Evolutionary conservation across 306 rosid species (phyloP), one percentile per base, ranked within the genome.

Genomic region (Glycine tomentella): DNA sequence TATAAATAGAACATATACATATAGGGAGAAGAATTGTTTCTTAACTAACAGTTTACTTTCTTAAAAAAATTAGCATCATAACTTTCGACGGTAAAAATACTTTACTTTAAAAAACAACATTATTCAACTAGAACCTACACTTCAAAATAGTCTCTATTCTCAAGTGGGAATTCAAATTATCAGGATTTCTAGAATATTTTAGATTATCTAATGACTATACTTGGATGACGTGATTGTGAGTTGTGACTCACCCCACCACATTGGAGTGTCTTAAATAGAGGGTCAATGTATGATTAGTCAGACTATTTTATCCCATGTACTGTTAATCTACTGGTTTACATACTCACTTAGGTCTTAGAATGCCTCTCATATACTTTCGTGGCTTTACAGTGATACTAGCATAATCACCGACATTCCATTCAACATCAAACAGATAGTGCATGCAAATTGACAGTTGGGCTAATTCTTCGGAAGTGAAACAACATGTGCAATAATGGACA

Each of bases 401-500:
- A 61, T 34, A 63, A 34, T 36, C 70, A 64, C 70, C 70, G 70
- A 64, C 70, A 64, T 64, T 64, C 70, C 70, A 64, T 64, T 64
- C 49, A 64, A 36, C 70, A 9, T 14, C 48, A 36, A 36, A 64
- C 25, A 64, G 70, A 14, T 13, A 61, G 38, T 15, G 74, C 9
- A 15, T 45, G 74, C 56, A 17, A 69, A 69, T 69, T 45, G 78
- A 73, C 78, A 55, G 78, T 73, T 73, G 78, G 59, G 77, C 77
- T 55, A n/a, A 34, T 55, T 73, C 58, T 48, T 48, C 44, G 74
- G 67, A 78, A 58, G 79, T 77, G 70, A 45, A 65, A 70, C 56
- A 68, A 57, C 91, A 88, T 86, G 91, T 88, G 89, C 87, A 69
- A 53, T 80, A 76, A 85, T 85, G 75, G 87, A 59, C 88, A 82